These are phyloP conservation scores for Cryptosporidium ubiquitum DNA, from an alignment of 169 alveolate species.

Conservation along the genomic window DNA sequence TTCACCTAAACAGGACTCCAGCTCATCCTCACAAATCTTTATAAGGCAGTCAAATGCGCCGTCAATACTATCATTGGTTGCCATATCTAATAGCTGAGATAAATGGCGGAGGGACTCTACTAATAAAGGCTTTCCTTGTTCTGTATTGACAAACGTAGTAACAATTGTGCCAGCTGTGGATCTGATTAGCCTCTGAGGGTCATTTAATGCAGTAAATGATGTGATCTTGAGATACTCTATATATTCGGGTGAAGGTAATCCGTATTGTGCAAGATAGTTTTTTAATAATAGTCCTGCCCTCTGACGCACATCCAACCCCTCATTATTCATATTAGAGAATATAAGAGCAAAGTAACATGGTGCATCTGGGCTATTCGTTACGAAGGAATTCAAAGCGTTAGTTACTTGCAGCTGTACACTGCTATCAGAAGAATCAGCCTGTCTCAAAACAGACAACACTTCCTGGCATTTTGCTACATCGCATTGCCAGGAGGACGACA, in stretches of 20 bases:
- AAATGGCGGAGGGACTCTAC: constrained; percentile 80
- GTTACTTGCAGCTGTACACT: constrained; percentile 65
- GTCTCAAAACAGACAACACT: constrained; percentile 35
- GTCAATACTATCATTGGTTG: constrained; percentile 80
- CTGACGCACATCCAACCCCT: constrained; percentile 81
- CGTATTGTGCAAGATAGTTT: constrained; percentile 76
- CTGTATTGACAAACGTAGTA: constrained; percentile 79
- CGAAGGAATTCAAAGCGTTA: constrained; percentile 52
- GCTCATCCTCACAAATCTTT: constrained; percentile 81
- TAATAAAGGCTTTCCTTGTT: constrained; percentile 80
- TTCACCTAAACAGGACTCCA: constrained; percentile 75
- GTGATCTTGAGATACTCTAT: constrained; percentile 74
- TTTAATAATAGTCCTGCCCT: constrained; percentile 84
- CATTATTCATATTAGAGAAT: constrained; percentile 32
- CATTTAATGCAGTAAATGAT: constrained; percentile 74
- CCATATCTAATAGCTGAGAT: constrained; percentile 78
- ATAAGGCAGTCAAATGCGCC: constrained; percentile 81
- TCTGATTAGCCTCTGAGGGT: constrained; percentile 78
- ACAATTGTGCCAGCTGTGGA: constrained; percentile 83
- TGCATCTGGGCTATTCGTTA: constrained; percentile 22
- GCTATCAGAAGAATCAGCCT: constrained; percentile 70
- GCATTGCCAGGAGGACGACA: constrained; percentile 66
- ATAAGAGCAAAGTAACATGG: constrained; percentile 68
- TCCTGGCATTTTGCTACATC: constrained; percentile 48
- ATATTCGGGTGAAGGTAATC: constrained; percentile 74